Base-by-base conservation (phyloP, 495 filamentous ascomycete species). In the Penicillium soppii region DNA sequence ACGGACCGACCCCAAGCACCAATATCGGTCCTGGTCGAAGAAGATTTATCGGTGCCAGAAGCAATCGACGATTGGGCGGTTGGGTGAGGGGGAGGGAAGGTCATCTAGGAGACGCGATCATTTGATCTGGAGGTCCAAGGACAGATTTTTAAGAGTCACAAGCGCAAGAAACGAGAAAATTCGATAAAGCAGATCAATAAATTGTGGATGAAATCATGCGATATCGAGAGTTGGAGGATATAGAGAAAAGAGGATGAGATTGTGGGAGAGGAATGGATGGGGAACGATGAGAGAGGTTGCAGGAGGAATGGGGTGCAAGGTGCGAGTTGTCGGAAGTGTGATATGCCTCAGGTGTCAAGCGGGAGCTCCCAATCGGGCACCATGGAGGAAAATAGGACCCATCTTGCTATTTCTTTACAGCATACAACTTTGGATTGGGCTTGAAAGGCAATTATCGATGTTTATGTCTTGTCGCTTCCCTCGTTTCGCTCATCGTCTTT, bases 31-130 rank as follows among this genome's bases (percentile, higher is more conserved):
- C 79, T 73, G 70, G 74, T 70, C 70, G 78, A 77, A 54, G 79
- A 74, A 61, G 74, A 69, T 65, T 74, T 80, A 68, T 77, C 75
- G 65, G 75, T 73, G 74, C 74, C 74, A 71, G 79, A 76, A 78
- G 75, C 75, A 74, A 75, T 82, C 70, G 80, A 81, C 73, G 83
- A 78, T 72, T 79, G 77, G 71, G 78, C 73, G 73, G 74, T 76
- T 78, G 78, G 76, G 68, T 75, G 74, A 74, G 79, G 77, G 72
- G 78, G 74, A 77, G 76, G 78, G 74, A 78, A 80, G 77, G 72
- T 83, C 80, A 83, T 83, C 78, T 81, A 82, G 77, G 78, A 79
- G 76, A 76, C 71, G 69, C 73, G 69, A 78, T 76, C 78, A 81
- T 80, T 80, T 77, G 78, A 76, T 73, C 69, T 71, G 67, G 62